Evolutionary conservation across 805 yeast genomes (phyloP).

Genomic region (Yamadazyma sp.): DNA sequence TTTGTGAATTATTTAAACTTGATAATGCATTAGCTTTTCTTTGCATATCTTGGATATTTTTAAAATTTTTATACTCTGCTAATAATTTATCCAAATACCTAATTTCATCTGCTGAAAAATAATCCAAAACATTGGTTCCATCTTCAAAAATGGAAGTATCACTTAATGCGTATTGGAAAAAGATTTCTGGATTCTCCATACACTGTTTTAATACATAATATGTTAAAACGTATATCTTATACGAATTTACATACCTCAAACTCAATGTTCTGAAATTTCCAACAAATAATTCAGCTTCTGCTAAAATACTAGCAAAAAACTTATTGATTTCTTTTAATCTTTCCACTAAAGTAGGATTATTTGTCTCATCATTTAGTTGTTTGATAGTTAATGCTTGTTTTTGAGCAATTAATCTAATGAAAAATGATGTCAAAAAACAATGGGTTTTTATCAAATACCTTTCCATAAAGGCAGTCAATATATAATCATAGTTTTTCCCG

Average conservation of each 20-base stretch:
- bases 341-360: conserved; percentile 14
- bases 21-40: conserved; percentile 5
- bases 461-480: conserved; percentile 36
- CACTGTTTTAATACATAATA: conserved; percentile 40
- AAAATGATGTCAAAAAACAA: conserved; percentile 35
- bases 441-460: conserved; percentile 40
- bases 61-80: conserved; percentile 38
- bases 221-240: conserved; percentile 39
- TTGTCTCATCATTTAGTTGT: conserved; percentile 11
- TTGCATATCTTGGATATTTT: conserved; percentile 23
- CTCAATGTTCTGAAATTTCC: conserved; percentile 40
- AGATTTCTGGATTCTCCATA: conserved; percentile 36
- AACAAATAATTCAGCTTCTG: conserved; percentile 41
- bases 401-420: conserved; percentile 37
- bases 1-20: conserved; percentile 1
- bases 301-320: conserved; percentile 28
- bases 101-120: conserved; percentile 33
- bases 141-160: conserved; percentile 29
- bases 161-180: conserved; percentile 28
- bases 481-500: conserved; percentile 37
- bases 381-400: conserved; percentile 28
- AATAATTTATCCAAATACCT: conserved; percentile 33
- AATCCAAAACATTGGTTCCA: conserved; percentile 39
- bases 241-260: conserved; percentile 36
- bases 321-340: conserved; percentile 30